Evolutionary conservation across 176 grass and related monocot species (phyloP).

Genomic region (Triticum dicoccoides): DNA sequence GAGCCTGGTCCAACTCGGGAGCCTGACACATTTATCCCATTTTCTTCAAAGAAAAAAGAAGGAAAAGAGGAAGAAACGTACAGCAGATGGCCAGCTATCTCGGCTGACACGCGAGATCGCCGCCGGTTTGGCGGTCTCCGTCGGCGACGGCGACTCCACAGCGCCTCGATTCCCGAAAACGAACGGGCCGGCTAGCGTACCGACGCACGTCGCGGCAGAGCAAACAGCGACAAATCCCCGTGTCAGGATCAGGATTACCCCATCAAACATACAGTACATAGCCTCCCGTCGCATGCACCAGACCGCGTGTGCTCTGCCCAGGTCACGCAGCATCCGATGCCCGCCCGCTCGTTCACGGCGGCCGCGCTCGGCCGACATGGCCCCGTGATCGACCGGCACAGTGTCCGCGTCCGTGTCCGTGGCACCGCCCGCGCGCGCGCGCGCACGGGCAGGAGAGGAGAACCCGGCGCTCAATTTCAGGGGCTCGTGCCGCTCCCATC

Average conservation of each 20-base stretch:
- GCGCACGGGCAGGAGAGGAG: too few relatives aligned
- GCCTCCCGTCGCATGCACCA: background rate
- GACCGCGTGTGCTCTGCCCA: background rate
- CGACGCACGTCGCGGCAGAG: background rate
- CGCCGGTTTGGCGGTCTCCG: background rate
- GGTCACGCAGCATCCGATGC: slow-evolving; percentile 2
- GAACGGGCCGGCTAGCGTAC: background rate
- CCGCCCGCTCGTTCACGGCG: slow-evolving; percentile 1
- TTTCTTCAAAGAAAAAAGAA: background rate
- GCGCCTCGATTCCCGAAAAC: background rate
- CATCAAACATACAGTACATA: background rate
- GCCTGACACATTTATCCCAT: too few relatives aligned
- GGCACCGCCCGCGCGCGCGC: too few relatives aligned
- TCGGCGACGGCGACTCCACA: slow-evolving; percentile 31
- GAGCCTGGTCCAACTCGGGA: too few relatives aligned
- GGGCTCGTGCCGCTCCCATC: background rate
- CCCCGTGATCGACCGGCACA: slow-evolving; percentile 31
- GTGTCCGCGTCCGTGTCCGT: too few relatives aligned
- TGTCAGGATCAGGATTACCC: background rate
- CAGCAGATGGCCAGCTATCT: background rate
- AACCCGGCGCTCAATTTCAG: too few relatives aligned
- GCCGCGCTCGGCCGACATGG: background rate
- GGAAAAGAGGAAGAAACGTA: background rate
- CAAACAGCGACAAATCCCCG: background rate
- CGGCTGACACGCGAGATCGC: background rate